Percentiles rank a stretch among this genome's conserved stretches.
Conservation (phyloP, 2,329 filamentous ascomycete genomes). For the Tolypocladium amazonense region DNA sequence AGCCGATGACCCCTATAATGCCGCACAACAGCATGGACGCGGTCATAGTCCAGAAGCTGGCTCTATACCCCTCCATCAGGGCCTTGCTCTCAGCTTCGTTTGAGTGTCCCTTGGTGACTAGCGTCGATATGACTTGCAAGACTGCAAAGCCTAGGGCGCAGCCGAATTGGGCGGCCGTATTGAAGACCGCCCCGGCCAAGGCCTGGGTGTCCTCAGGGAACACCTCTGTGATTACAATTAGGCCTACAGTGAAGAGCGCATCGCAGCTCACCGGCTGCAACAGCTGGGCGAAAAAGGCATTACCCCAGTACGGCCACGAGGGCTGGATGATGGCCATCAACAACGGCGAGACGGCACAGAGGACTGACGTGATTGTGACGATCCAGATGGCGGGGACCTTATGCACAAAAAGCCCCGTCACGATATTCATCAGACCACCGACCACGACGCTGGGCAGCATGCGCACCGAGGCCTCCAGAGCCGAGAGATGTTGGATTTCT, state of each 20-base stretch:
- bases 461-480: conserved; percentile 32
- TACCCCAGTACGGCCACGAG: conserved; percentile 39
- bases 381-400: conserved; percentile 27
- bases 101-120: conserved; percentile 22
- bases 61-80: conserved; percentile 37
- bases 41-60: conserved; percentile 40
- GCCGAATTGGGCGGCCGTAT: conserved; percentile 46
- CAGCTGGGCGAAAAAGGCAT: conserved; percentile 31
- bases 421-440: conserved; percentile 30
- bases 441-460: conserved; percentile 34
- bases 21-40: conserved; percentile 31
- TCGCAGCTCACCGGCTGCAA: conserved; percentile 31
- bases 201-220: conserved; percentile 48
- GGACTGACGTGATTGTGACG: conserved; percentile 24
- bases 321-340: conserved; percentile 44
- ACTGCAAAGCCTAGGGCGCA: conserved; percentile 36
- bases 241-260: conserved; percentile 44
- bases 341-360: conserved; percentile 35
- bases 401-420: conserved; percentile 34
- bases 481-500: conserved; percentile 31
- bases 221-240: conserved; percentile 41
- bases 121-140: conserved; percentile 31
- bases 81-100: conserved; percentile 15
- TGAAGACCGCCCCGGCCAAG: conserved; percentile 51
- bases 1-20: conserved; percentile 25